These are phyloP conservation scores for Boletus vinaceobasis DNA, from an alignment of 768 basidiomycete genomes.

Conservation along the genomic window DNA sequence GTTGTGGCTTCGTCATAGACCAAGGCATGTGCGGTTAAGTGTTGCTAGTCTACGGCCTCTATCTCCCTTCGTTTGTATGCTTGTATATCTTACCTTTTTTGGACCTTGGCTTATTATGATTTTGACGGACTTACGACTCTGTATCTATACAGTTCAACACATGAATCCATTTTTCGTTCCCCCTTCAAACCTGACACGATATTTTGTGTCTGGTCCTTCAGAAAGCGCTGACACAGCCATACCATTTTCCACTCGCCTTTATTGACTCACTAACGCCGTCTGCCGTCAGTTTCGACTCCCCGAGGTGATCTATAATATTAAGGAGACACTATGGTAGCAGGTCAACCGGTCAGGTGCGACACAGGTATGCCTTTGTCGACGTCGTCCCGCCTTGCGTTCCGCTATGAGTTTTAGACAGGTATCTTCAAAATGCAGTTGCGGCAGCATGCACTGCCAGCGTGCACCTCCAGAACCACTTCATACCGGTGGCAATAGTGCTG, in stretches of 20 bases:
- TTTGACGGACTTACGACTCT: background rate
- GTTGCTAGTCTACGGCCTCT: background rate
- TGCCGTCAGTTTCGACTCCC: background rate
- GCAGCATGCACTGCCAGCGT: background rate
- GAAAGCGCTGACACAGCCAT: no score
- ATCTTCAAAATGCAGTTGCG: background rate
- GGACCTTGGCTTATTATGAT: conserved; percentile 1
- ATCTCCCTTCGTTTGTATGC: background rate
- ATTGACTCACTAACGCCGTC: background rate
- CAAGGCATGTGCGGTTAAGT: conserved; percentile 34
- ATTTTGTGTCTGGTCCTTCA: background rate
- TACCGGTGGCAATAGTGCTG: background rate
- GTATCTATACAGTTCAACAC: conserved; percentile 12
- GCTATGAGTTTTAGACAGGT: background rate
- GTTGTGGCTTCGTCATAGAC: conserved; percentile 42
- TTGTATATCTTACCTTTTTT: background rate
- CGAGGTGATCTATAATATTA: background rate
- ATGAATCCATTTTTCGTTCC: background rate
- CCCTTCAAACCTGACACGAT: background rate
- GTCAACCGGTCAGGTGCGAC: background rate
- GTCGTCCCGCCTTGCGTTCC: background rate
- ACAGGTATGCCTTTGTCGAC: background rate
- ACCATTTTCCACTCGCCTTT: background rate
- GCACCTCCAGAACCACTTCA: background rate
- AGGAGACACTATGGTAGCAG: background rate